Base-by-base conservation (phyloP, 345 rosid species). In the Nasturtium officinale region DNA sequence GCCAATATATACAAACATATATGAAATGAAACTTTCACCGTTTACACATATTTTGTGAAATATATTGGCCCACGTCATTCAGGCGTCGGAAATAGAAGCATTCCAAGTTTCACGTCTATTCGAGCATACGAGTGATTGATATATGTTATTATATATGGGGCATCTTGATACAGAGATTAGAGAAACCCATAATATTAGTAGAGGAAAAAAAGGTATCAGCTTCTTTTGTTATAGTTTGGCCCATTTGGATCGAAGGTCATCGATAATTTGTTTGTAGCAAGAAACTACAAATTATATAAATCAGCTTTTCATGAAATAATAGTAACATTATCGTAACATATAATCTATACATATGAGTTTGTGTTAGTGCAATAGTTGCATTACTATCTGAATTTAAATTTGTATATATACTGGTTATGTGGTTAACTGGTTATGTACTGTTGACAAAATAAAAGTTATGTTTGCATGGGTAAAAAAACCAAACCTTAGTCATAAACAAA, bases 31-130 rank as follows among this genome's bases (percentile, higher is more conserved):
- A 43, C 42, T 32, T 54, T 7, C 37, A 55, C 21, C 16, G 35
- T 52, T 32, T 51, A 54, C 29, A 42, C 25, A 59, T 47, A 47
- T 18, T 53, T 21, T 37, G 57, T 54, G 64, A 63, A 45, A 21
- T 23, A 43, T 26, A 54, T 5, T 33, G 65, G 35, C 16, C 23
- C 65, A 73, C 65, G 65, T 56, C 63, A 72, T 46, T 60, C 66
- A 57, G 23, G 52, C 66, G 72, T 57, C 61, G 45, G 60, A 0
- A 2, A 6, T 57, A 5, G 4, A 58, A 58, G 30, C 67, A 48
- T 17, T 46, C 71, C 65, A 65, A 73, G 32, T 35, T 56, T 23
- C 67, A 45, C 42, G 42, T 58, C 72, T 56, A 0, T 57, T 56
- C 56, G 16, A 56, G 57, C 29, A 33, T 37, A 56, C 20, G 9